Percentiles rank a stretch among this genome's conserved stretches.
Conservation (phyloP, 768 basidiomycete genomes). For the Boletus reticuloceps region DNA sequence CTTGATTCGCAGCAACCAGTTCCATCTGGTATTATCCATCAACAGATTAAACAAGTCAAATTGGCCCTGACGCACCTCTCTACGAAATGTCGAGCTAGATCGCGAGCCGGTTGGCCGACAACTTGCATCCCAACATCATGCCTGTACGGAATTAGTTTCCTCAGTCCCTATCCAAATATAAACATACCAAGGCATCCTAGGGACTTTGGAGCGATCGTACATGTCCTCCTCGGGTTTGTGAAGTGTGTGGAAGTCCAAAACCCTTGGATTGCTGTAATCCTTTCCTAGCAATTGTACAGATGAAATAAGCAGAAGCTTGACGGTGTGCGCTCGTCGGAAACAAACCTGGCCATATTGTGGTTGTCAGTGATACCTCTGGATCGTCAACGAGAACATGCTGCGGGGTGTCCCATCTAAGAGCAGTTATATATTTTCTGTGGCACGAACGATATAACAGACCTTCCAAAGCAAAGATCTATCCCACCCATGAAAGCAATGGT, state of each 20-base stretch:
- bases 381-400: constrained; percentile 92
- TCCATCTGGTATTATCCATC: constrained; percentile 62
- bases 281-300: constrained; percentile 55
- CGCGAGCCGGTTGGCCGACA: constrained; percentile 93
- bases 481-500: constrained; percentile 99
- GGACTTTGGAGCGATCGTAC: constrained; percentile 87
- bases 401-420: constrained; percentile 86
- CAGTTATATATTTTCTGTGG: not conserved
- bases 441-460: constrained; percentile 37
- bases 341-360: constrained; percentile 85
- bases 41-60: not conserved
- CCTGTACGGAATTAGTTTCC: constrained; percentile 43
- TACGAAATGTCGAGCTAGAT: constrained; percentile 91
- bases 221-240: constrained; percentile 92
- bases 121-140: constrained; percentile 97
- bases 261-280: constrained; percentile 90
- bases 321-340: not conserved
- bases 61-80: constrained; percentile 56
- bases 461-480: constrained; percentile 89
- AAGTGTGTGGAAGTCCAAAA: constrained; percentile 81
- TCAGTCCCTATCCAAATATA: not conserved
- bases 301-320: not conserved
- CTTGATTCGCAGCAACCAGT: constrained; percentile 90
- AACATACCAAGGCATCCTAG: constrained; percentile 92
- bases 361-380: constrained; percentile 50